phyloP scores from a whole-genome alignment of 2,329 filamentous ascomycete genomes.

The Fusarium clavum region DNA sequence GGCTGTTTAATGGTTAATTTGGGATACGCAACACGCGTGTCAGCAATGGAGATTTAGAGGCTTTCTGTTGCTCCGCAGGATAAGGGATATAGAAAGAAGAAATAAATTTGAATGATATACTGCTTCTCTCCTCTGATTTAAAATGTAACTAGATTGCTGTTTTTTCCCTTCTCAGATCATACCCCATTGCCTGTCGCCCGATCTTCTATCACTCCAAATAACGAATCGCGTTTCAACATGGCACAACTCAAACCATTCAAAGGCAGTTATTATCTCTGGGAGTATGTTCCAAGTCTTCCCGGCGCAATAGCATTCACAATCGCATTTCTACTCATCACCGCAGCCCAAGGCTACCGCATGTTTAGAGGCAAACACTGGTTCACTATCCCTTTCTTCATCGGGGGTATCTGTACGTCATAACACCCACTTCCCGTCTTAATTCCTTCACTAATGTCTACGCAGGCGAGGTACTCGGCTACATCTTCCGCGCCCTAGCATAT shows the following conservation, averaged over 20 bases:
- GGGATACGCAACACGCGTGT: slow-evolving; percentile 35
- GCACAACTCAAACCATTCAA: slow-evolving; percentile 13
- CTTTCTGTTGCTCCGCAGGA: neutral
- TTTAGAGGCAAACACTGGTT: slow-evolving; percentile 60
- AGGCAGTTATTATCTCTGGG: slow-evolving; percentile 34
- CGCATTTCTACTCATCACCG: slow-evolving; percentile 54
- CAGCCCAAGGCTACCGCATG: slow-evolving; percentile 56
- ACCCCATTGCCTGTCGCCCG: too few species aligned
- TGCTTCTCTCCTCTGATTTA: neutral
- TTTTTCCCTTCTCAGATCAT: too few species aligned
- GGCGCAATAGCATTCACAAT: slow-evolving; percentile 61
- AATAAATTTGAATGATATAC: rapidly evolving
- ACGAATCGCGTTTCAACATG: neutral
- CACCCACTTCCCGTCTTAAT: rapidly evolving
- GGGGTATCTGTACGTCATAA: slow-evolving; percentile 56
- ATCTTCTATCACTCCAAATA: too few species aligned
- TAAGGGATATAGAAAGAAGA: neutral
- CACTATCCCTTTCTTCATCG: slow-evolving; percentile 59
- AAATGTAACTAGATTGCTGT: too few species aligned
- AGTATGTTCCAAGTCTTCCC: slow-evolving; percentile 56
- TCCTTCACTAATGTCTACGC: rapidly evolving
- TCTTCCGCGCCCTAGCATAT: slow-evolving; percentile 22
- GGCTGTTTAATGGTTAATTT: neutral
- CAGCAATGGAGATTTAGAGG: neutral
- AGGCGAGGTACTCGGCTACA: slow-evolving; percentile 32